A percentile compares a stretch with the other conserved stretches of the same genome.
These are phyloP conservation scores for Solanum piurae DNA, from an alignment of 257 asterid genomes.

Conservation along the genomic window DNA sequence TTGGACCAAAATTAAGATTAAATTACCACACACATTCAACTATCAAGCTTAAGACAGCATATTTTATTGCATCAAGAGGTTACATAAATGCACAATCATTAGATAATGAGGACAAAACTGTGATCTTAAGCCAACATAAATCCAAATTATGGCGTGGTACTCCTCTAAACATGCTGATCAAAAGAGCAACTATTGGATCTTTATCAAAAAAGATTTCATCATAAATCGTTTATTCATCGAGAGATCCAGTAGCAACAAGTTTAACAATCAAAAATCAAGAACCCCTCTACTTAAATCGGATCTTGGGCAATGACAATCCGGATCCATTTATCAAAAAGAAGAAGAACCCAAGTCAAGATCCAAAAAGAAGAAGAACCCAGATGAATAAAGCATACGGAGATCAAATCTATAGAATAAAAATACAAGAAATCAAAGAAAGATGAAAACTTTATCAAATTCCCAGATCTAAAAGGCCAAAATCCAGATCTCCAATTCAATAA, in stretches of 20 bases:
- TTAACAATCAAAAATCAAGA: neutral
- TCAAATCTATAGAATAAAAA: neutral
- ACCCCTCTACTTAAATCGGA: neutral
- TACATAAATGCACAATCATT: neutral
- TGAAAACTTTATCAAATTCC: neutral
- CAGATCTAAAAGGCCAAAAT: neutral
- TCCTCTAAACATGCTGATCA: neutral
- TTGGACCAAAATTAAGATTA: slow-evolving; percentile 3
- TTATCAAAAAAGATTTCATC: neutral
- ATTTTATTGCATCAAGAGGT: neutral
- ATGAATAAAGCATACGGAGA: neutral
- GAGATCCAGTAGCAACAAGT: neutral
- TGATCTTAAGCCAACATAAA: neutral
- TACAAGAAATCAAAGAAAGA: neutral
- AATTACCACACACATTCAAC: neutral
- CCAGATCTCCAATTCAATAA: neutral
- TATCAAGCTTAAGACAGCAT: neutral
- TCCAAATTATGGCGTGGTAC: neutral
- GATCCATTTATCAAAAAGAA: neutral
- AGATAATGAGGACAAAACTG: neutral
- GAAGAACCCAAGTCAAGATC: neutral
- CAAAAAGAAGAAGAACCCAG: neutral
- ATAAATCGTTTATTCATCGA: neutral
- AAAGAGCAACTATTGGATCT: neutral
- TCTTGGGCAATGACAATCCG: neutral